Conservation (phyloP, 345 rosid species). For the Conringia planisiliqua region DNA sequence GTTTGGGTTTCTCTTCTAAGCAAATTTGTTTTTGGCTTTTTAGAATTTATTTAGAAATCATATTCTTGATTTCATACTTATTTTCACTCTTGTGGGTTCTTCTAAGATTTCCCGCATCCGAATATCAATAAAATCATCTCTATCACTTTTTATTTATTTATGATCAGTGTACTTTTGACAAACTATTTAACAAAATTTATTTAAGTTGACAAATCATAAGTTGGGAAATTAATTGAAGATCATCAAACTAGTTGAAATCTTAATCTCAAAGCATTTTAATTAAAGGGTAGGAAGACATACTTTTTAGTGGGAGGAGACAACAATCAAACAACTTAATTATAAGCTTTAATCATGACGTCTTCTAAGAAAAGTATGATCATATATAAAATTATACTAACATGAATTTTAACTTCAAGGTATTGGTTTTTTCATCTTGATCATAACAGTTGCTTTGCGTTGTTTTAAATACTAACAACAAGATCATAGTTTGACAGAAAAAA, state of each 20-base stretch:
- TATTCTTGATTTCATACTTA: not conserved
- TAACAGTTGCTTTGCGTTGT: too few relatives aligned
- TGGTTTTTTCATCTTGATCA: not conserved
- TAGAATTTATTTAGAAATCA: not conserved
- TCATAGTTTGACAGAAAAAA: too few relatives aligned
- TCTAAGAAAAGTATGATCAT: not conserved
- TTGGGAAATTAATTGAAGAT: not conserved
- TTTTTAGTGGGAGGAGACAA: conserved; percentile 11
- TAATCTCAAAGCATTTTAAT: not conserved
- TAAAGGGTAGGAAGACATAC: not conserved
- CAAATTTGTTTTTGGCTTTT: not conserved
- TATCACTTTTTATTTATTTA: not conserved
- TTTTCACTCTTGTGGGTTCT: not conserved
- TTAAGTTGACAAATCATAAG: not conserved
- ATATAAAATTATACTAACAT: not conserved
- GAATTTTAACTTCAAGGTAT: not conserved
- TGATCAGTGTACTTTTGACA: not conserved
- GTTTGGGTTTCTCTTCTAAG: conserved; percentile 23
- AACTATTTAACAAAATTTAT: not conserved
- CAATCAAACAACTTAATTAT: not conserved
- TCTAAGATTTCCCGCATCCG: not conserved
- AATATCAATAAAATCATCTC: not conserved
- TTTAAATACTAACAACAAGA: too few relatives aligned
- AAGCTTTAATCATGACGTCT: conserved; percentile 6
- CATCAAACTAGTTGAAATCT: not conserved